Evolutionary conservation across 371 early-diverging fungal genomes (phyloP).

Genomic region (Apophysomyces elegans): DNA sequence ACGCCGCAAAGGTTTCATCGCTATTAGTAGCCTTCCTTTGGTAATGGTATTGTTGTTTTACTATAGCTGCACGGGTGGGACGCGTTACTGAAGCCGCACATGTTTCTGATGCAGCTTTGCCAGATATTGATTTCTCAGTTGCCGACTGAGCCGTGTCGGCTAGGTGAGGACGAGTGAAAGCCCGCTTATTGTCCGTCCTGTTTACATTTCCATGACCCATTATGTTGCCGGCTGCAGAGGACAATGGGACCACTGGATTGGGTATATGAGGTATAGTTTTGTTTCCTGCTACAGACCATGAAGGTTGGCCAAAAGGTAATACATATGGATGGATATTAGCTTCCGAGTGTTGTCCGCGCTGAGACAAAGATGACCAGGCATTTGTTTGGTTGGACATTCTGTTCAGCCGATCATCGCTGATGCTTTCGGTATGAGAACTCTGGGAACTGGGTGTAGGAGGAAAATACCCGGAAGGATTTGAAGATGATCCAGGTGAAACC

Average conservation of each 20-base stretch:
- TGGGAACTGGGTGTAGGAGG: background rate
- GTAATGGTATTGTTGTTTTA: conserved; percentile 33
- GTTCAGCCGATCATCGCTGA: background rate
- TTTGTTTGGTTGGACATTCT: background rate
- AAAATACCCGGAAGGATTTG: background rate
- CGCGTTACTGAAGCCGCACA: conserved; percentile 27
- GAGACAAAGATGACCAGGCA: background rate
- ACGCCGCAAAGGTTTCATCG: conserved; percentile 45
- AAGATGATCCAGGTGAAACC: conserved; percentile 8
- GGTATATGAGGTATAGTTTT: conserved; percentile 6
- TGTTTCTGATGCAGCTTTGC: conserved; percentile 22
- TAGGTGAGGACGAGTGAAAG: conserved; percentile 8
- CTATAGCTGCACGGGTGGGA: conserved; percentile 25
- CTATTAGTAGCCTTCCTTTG: conserved; percentile 28
- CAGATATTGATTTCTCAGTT: conserved; percentile 3
- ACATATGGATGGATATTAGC: background rate
- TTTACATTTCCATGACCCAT: background rate
- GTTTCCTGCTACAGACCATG: background rate
- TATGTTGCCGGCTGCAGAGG: background rate
- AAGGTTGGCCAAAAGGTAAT: background rate
- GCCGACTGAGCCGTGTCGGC: background rate
- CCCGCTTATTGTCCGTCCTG: conserved; percentile 11
- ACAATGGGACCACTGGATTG: background rate
- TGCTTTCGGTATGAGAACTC: background rate
- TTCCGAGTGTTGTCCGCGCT: background rate